Base-by-base conservation (phyloP, 1,284 basidiomycete genomes). In the Naganishia albida region DNA sequence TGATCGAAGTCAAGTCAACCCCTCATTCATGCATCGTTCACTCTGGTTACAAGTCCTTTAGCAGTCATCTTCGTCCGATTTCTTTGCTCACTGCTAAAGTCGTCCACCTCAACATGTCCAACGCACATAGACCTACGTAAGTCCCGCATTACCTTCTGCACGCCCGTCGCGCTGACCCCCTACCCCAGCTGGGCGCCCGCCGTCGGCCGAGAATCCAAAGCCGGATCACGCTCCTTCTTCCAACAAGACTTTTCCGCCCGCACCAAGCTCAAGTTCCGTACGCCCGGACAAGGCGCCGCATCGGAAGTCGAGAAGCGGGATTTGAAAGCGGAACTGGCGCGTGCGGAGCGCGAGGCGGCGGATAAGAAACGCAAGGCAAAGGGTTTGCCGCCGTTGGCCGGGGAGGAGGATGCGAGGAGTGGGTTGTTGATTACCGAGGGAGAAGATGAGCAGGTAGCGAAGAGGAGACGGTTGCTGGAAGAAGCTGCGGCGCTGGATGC, bases 251-350 rank as follows among this genome's bases (percentile, higher is more conserved):
- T 95, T 83, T 90, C 93, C 3, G 84, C 90, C 3, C 90, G 96
- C 77, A 97, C 93, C 1, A 94, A 94, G 80, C 87, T 97, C 69
- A 97, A 97, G 82, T 97, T 96, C 80, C 86, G 93, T 86, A 90
- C 93, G 82, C 85, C 88, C 1, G 91, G 91, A 4, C 91, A 94
- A 78, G 92, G 89, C 0, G 87, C 87, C 1, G 76, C 83, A 0
- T 78, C 78, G 1, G 93, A 96, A 70, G 87, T 94, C 3, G 82
- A 84, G 67, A 87, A 87, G 69, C 83, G 85, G 28, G 93, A 97
- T 75, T 80, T 97, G 62, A 84, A 90, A 38, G 85, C 87, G 2
- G 93, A 97, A 70, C 82, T 97, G 23, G 78, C 90, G 43, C 82
- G 80, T 3, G 93, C 93, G 0, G 93, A 96, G 75, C 83, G 87